A percentile compares a stretch with the other conserved stretches of the same genome.
phyloP scores from a whole-genome alignment of 352 stramenopile genomes.

The Pythium aristosporum region DNA sequence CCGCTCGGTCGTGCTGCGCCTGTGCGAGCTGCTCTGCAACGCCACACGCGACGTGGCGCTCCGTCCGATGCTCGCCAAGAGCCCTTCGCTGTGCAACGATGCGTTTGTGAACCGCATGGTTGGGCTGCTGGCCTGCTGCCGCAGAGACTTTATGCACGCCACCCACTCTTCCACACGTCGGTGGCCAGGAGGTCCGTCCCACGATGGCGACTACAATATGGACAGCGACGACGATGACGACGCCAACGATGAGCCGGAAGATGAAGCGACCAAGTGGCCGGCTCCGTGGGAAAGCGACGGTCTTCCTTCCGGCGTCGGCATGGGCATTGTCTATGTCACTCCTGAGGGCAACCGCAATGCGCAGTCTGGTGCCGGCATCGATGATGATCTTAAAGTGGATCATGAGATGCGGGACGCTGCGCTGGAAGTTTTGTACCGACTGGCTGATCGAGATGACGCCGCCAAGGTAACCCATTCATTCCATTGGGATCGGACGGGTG shows the following conservation, averaged over 20 bases:
- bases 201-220: constrained; percentile 45
- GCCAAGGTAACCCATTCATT: constrained; percentile 37
- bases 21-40: constrained; percentile 61
- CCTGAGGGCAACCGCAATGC: constrained; percentile 59
- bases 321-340: constrained; percentile 80
- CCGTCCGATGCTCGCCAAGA: constrained; percentile 43
- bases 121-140: constrained; percentile 45
- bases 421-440: constrained; percentile 71
- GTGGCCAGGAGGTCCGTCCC: constrained; percentile 7
- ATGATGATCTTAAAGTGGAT: constrained; percentile 60
- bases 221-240: constrained; percentile 62
- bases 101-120: constrained; percentile 56
- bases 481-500: not conserved
- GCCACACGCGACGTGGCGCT: constrained; percentile 54
- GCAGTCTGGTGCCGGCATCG: constrained; percentile 26
- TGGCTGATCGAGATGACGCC: constrained; percentile 59
- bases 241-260: constrained; percentile 46
- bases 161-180: constrained; percentile 29
- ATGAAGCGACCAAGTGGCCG: constrained; percentile 58
- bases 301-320: constrained; percentile 59
- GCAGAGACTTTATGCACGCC: constrained; percentile 46
- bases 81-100: constrained; percentile 39
- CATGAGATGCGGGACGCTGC: constrained; percentile 76
- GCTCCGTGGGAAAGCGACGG: constrained; percentile 78
- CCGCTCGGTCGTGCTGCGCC: constrained; percentile 57